Percentiles rank a stretch among this genome's conserved stretches.
Evolutionary conservation across 2,329 filamentous ascomycete species (phyloP).

Genomic region (Metarhizium robertsii): DNA sequence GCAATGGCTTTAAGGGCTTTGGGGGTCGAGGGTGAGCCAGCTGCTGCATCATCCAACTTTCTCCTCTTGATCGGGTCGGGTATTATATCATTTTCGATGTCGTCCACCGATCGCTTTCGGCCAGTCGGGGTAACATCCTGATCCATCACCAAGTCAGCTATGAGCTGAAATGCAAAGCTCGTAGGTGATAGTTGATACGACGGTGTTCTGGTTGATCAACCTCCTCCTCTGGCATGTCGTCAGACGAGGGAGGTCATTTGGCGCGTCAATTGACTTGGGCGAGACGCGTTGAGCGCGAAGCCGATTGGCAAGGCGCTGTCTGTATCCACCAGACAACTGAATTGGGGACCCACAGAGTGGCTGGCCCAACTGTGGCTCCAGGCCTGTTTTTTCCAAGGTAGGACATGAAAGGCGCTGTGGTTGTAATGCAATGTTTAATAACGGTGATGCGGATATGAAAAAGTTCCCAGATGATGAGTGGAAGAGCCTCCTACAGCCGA

Average conservation of each 20-base stretch:
- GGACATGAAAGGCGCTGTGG: no score
- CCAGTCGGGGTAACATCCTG: conserved; percentile 11
- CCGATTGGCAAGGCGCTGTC: neutral
- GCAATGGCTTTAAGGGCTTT: conserved; percentile 21
- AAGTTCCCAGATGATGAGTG: no score
- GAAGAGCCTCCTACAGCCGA: no score
- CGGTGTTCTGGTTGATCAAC: neutral
- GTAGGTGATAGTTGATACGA: neutral
- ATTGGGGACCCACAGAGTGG: no score
- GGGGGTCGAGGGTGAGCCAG: conserved; percentile 18
- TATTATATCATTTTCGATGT: conserved; percentile 13
- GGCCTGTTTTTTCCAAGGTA: no score
- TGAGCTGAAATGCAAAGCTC: neutral
- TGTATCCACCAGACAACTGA: no score
- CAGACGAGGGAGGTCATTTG: neutral
- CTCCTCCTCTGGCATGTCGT: neutral
- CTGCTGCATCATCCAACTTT: conserved; percentile 18
- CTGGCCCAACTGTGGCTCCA: no score
- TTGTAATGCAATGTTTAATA: no score
- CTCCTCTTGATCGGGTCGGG: conserved; percentile 20
- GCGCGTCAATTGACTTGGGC: neutral
- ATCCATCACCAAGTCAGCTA: conserved; percentile 15
- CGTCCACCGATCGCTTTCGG: conserved; percentile 8
- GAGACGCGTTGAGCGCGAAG: conserved; percentile 6
- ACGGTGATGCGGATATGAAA: no score